Conservation (phyloP, 2,329 filamentous ascomycete species). For the Fusarium anguioides region DNA sequence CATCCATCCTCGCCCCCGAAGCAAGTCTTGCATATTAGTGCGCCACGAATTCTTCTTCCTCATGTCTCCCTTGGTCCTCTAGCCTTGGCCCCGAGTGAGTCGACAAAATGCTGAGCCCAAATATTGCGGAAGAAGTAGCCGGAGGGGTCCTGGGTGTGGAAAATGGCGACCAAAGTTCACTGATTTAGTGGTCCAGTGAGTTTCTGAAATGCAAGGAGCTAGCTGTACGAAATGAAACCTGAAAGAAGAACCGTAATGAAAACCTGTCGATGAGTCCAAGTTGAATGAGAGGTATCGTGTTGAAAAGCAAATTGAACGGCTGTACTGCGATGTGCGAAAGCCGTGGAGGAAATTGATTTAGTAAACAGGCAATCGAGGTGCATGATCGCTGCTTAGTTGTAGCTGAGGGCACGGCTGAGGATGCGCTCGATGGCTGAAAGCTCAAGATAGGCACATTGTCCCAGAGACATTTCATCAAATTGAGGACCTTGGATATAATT, state of each 20-base stretch:
- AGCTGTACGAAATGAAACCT: constrained; percentile 11
- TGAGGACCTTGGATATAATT: constrained; percentile 53
- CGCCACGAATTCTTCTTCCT: constrained; percentile 26
- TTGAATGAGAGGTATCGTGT: neutral
- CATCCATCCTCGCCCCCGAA: constrained; percentile 19
- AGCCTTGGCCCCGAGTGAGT: constrained; percentile 30
- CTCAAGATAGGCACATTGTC: constrained; percentile 58
- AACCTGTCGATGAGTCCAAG: neutral
- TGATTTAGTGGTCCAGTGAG: neutral
- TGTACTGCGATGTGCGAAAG: neutral
- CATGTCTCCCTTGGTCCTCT: constrained; percentile 16
- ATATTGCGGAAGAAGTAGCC: constrained; percentile 9
- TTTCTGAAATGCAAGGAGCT: neutral
- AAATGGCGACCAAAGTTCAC: constrained; percentile 7
- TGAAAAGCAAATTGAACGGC: neutral
- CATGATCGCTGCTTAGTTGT: constrained; percentile 2
- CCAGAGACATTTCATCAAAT: constrained; percentile 63
- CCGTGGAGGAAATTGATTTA: neutral
- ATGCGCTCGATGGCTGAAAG: constrained; percentile 62
- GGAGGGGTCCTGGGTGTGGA: constrained; percentile 6
- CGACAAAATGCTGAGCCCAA: constrained; percentile 27
- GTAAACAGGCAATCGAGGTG: neutral
- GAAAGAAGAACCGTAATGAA: constrained; percentile 1
- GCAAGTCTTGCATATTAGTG: constrained; percentile 23
- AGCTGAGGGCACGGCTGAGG: constrained; percentile 55